Conservation (phyloP, 1,139 yeast genomes). For the Kluyveromyces sp. region DNA sequence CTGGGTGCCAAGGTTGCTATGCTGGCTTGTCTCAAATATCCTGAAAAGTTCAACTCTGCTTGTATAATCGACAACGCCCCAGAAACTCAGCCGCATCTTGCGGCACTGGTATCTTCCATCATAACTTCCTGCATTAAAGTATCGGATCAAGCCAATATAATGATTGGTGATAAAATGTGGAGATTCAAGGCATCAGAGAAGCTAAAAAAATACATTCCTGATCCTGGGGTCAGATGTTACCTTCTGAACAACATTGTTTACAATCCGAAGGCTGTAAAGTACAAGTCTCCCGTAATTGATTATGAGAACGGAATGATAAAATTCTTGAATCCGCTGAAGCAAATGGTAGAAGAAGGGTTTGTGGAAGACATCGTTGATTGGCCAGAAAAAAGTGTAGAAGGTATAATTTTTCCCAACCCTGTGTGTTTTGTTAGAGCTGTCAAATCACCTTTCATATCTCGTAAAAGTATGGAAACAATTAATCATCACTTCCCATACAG, state of each 20-base stretch:
- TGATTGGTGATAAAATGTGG: conserved; percentile 31
- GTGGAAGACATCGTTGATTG: conserved; percentile 38
- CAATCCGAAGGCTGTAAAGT: conserved; percentile 11
- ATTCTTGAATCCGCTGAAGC: conserved; percentile 33
- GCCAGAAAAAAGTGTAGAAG: conserved; percentile 34
- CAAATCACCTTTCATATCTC: conserved; percentile 38
- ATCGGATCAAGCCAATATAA: conserved; percentile 22
- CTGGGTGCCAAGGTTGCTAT: conserved; percentile 51
- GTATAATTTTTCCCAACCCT: conserved; percentile 33
- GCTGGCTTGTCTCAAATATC: conserved; percentile 38
- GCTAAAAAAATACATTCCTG: conserved; percentile 27
- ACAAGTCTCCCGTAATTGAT: conserved; percentile 22
- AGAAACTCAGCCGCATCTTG: conserved; percentile 28
- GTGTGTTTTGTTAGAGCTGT: conserved; percentile 39
- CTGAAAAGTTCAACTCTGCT: conserved; percentile 36
- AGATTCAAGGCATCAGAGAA: conserved; percentile 28
- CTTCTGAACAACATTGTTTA: conserved; percentile 25
- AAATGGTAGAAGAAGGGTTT: conserved; percentile 29
- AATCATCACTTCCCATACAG: conserved; percentile 35
- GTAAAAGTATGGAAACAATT: conserved; percentile 32
- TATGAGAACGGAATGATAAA: conserved; percentile 23
- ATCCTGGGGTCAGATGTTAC: conserved; percentile 31
- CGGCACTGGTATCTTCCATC: conserved; percentile 22
- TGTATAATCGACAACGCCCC: conserved; percentile 48
- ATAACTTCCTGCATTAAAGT: conserved; percentile 23